phyloP scores from a whole-genome alignment of 129 eudicot genomes.

The carrot (Daucus carota) region DH1_v3.0 NC_030382.2:48953001-48953500 shows the following conservation, averaged over 20 bases:
- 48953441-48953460: not conserved
- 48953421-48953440: not conserved
- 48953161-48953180: not conserved
- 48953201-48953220: not conserved
- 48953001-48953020: not conserved
- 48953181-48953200: not conserved
- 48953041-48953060: not conserved
- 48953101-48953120: not conserved
- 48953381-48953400: not conserved
- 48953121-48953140: not conserved
- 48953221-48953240: not conserved
- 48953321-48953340: not conserved
- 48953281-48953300: not conserved
- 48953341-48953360: not conserved
- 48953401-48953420: not conserved
- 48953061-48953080: slow-evolving; percentile 7
- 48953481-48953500: not conserved
- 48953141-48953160: not conserved
- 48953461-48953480: not conserved
- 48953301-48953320: slow-evolving; percentile 1
- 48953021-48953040: not conserved
- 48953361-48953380: not conserved
- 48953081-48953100: not conserved
- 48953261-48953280: not conserved
- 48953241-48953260: not conserved